Evolutionary conservation across 2,329 filamentous ascomycete species (phyloP).

Genomic region (Botryotinia narcissicola): DNA sequence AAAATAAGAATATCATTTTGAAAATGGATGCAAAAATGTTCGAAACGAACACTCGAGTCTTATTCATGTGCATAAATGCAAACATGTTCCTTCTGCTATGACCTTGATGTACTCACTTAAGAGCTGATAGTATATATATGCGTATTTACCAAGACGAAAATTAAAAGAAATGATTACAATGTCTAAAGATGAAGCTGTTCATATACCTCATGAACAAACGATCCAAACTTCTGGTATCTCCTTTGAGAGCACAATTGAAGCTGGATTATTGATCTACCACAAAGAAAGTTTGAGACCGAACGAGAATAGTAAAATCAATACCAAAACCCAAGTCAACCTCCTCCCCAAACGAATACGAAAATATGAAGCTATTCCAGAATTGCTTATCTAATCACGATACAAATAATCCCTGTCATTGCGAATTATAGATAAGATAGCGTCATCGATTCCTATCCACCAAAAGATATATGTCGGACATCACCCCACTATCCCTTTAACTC

Average conservation of each 20-base stretch:
- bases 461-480: neutral
- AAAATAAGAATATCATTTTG: accelerated
- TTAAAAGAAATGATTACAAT: neutral
- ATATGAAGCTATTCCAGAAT: neutral
- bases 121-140: neutral
- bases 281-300: neutral
- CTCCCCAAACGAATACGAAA: neutral
- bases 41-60: neutral
- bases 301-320: neutral
- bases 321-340: neutral
- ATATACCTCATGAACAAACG: neutral
- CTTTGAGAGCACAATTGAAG: neutral
- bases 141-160: neutral
- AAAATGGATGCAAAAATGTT: neutral
- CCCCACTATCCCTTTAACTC: neutral
- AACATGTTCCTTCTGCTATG: too few relatives aligned
- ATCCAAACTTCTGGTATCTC: neutral
- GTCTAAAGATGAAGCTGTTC: neutral
- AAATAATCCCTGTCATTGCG: neutral
- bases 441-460: neutral
- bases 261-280: neutral
- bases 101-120: neutral
- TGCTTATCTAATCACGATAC: neutral
- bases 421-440: neutral
- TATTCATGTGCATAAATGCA: neutral